Evolutionary conservation across 257 asterid species (phyloP), one percentile per base, ranked within the genome.

Genomic region (Lavandula angustifolia): DNA sequence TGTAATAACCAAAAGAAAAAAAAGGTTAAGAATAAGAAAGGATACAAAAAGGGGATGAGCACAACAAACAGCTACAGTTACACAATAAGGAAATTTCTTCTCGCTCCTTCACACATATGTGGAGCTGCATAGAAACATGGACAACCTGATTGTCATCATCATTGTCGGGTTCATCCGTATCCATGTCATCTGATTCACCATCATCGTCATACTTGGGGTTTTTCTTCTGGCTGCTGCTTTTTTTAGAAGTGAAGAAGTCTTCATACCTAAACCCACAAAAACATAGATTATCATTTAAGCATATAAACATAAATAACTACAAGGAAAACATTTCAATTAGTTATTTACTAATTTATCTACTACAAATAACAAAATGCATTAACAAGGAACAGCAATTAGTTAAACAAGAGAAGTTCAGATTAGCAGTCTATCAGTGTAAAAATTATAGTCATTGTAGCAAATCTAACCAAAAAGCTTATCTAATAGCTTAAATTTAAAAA

Each of bases 181-280:
- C 92, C 72, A 54, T 51, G 70, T 72, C 80, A 74, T 83, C 83
- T 69, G 90, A 78, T 73, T 66, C 80, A 62, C 76, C 70, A 22
- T 22, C 27, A 22, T 22, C 27, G 68, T 47, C 73, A 43, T 60
- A 72, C 74, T 73, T 79, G 14, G 81, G 48, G 44, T 77, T 83
- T 80, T 79, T 84, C 84, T 72, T 87, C 78, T 62, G 83, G 11
- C 53, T 73, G 55, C 64, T 42, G 40, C 3, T 41, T 54, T 49
- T 82, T 52, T 71, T 78, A 17, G 73, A 76, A 62, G 77, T 87
- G 82, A 94, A 94, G 75, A 90, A 87, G 63, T 87, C 97, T 18
- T 86, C 95, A 71, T 88, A 91, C 72, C 98, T 91, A 73, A 62
- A 64, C 34, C 44, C 57, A 69, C 42, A 76, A 58, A 54, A 32